phyloP scores from a whole-genome alignment of 2,329 filamentous ascomycete genomes.

The Fusarium praegraminearum region DNA sequence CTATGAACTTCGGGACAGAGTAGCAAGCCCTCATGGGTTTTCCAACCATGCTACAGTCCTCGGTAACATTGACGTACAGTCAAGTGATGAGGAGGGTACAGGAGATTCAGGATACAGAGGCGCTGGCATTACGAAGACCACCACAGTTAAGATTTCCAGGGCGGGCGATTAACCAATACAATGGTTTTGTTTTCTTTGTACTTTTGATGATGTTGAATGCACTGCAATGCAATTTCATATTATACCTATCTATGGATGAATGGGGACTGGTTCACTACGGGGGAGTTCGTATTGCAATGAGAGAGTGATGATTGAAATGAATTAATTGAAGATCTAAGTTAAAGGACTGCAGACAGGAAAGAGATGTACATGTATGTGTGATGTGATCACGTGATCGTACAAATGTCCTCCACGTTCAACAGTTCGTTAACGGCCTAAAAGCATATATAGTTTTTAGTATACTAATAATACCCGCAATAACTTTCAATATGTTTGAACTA shows the following conservation, averaged over 20 bases:
- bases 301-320: no score
- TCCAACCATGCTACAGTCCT: slow-evolving; percentile 39
- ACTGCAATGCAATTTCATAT: background rate
- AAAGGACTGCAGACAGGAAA: no score
- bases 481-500: rapidly evolving
- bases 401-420: no score
- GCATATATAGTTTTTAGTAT: background rate
- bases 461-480: background rate
- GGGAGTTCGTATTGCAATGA: no score
- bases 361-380: no score
- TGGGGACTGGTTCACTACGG: background rate
- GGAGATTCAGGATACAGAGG: slow-evolving; percentile 15
- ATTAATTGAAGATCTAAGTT: no score
- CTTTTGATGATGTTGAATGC: background rate
- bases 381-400: no score
- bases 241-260: background rate
- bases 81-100: slow-evolving; percentile 46
- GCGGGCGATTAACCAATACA: background rate
- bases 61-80: slow-evolving; percentile 40
- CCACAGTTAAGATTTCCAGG: slow-evolving; percentile 42
- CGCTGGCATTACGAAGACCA: slow-evolving; percentile 49
- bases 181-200: background rate
- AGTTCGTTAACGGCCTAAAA: background rate
- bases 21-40: slow-evolving; percentile 21
- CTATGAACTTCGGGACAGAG: slow-evolving; percentile 47